phyloP scores from a whole-genome alignment of 768 basidiomycete species.

The Russula lepida region DNA sequence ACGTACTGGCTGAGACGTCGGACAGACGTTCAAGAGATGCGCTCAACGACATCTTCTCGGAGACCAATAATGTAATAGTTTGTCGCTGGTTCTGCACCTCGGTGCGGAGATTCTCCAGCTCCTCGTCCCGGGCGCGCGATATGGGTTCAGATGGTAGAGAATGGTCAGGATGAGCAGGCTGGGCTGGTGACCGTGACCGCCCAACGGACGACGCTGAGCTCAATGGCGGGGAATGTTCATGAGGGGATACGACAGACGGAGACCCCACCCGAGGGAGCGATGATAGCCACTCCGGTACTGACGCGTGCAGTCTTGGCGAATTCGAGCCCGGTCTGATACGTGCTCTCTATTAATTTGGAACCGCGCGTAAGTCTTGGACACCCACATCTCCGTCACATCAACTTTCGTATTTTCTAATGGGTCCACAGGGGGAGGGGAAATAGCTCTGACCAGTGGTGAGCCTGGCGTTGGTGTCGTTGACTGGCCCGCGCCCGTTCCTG shows the following conservation, averaged over 20 bases:
- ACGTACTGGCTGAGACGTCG: constrained; percentile 52
- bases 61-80: constrained; percentile 67
- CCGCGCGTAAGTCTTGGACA: constrained; percentile 20
- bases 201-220: constrained; percentile 27
- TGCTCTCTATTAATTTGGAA: background rate
- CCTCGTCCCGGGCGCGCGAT: constrained; percentile 19
- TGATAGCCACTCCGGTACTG: constrained; percentile 49
- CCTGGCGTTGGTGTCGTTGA: constrained; percentile 36
- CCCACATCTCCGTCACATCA: constrained; percentile 60
- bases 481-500: constrained; percentile 25
- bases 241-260: constrained; percentile 26
- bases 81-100: constrained; percentile 53
- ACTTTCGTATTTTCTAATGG: constrained; percentile 33
- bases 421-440: constrained; percentile 26
- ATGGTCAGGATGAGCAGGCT: constrained; percentile 4
- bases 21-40: constrained; percentile 48
- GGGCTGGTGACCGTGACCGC: constrained; percentile 6
- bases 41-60: constrained; percentile 33
- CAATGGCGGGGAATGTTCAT: constrained; percentile 21
- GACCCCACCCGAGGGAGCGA: constrained; percentile 41
- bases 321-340: constrained; percentile 35
- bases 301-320: constrained; percentile 27
- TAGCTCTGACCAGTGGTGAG: constrained; percentile 29
- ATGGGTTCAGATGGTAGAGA: constrained; percentile 22
- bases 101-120: constrained; percentile 25